These are phyloP conservation scores for Mortierella hygrophila DNA, from an alignment of 192 early-diverging fungal genomes.

Conservation along the genomic window DNA sequence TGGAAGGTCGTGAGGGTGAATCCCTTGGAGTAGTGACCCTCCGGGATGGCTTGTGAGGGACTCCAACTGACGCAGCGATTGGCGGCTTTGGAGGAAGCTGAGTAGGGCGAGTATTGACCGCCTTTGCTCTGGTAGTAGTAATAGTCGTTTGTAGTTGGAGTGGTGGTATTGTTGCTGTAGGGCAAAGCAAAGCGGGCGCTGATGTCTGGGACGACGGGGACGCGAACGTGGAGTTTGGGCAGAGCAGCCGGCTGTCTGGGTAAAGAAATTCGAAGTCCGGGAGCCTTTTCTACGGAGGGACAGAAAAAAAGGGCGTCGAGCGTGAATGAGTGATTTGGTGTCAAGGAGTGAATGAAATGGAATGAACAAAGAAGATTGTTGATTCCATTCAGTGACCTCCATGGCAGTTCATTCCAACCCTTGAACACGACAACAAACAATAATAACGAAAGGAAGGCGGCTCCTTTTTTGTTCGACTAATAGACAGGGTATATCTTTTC, in stretches of 20 bases:
- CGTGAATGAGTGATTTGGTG: not conserved
- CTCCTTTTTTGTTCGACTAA: not conserved
- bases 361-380: constrained; percentile 1
- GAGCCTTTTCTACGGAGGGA: not conserved
- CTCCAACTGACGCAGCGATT: constrained; percentile 42
- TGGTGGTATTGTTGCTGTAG: not conserved
- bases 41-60: constrained; percentile 46
- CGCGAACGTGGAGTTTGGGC: constrained; percentile 26
- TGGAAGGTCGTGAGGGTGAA: constrained; percentile 46
- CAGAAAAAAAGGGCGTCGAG: not conserved
- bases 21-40: constrained; percentile 51
- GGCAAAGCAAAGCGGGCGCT: constrained; percentile 6
- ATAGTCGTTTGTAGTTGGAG: not conserved
- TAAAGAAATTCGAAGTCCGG: constrained; percentile 15
- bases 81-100: not conserved
- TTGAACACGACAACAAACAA: not conserved
- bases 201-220: constrained; percentile 21
- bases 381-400: not conserved
- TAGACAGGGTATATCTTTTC: not conserved
- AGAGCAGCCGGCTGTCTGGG: constrained; percentile 28
- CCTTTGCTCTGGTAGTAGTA: not conserved
- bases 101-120: not conserved
- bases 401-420: not conserved
- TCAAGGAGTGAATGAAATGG: not conserved
- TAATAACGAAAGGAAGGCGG: not conserved